A percentile compares a stretch with the other conserved stretches of the same genome.
phyloP scores from a whole-genome alignment of 495 filamentous ascomycete genomes.

The Penicillium paxilli region DNA sequence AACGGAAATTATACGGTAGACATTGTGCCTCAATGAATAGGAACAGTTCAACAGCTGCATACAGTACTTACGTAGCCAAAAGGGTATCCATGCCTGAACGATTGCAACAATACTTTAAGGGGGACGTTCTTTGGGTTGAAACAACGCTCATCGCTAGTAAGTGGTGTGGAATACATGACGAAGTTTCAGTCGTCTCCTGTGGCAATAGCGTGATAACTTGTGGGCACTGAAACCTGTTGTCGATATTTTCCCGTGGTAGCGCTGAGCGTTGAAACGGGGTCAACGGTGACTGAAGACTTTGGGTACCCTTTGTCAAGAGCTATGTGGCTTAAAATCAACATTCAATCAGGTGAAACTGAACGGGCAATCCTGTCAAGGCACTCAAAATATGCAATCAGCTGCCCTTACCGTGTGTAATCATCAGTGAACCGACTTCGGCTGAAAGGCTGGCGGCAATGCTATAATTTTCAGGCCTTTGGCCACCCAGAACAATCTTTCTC shows the following conservation, averaged over 20 bases:
- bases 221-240: neutral
- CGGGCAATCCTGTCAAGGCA: neutral
- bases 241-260: neutral
- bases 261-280: neutral
- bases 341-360: neutral
- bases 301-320: neutral
- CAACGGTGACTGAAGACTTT: neutral
- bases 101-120: no score
- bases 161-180: no score
- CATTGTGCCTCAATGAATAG: no score
- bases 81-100: no score
- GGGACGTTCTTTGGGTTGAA: no score
- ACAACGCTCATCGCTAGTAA: no score
- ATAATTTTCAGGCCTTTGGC: neutral
- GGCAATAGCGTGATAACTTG: no score
- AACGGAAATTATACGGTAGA: no score
- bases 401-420: neutral
- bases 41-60: no score
- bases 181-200: no score
- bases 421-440: neutral
- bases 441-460: neutral
- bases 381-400: no score
- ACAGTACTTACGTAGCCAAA: no score
- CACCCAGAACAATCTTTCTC: neutral
- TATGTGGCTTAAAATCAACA: neutral